Evolutionary conservation across 2,329 filamentous ascomycete genomes (phyloP).

Genomic region (Lecanicillium sp.): DNA sequence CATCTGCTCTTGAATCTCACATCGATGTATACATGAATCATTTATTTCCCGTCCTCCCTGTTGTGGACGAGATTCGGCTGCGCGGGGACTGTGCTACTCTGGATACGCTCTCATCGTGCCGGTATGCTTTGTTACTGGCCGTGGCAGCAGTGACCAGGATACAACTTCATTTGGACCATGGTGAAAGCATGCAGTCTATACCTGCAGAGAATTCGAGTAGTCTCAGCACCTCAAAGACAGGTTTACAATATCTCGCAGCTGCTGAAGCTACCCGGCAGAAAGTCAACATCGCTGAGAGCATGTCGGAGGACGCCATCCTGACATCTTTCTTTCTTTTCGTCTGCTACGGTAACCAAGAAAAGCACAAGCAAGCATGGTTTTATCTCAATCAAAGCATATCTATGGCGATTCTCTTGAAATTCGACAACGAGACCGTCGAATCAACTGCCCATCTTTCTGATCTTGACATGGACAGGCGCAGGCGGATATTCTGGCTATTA

Average conservation of each 20-base stretch:
- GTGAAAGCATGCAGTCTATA: neutral
- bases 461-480: constrained; percentile 22
- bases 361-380: constrained; percentile 25
- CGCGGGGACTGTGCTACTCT: constrained; percentile 21
- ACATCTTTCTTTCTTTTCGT: constrained; percentile 27
- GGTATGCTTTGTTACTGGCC: constrained; percentile 24
- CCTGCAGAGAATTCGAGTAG: constrained; percentile 3
- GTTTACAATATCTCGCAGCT: constrained; percentile 22
- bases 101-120: constrained; percentile 20
- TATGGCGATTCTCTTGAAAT: constrained; percentile 22
- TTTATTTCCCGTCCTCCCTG: constrained; percentile 29
- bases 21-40: constrained; percentile 25
- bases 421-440: constrained; percentile 23
- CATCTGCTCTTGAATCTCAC: constrained; percentile 22
- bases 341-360: constrained; percentile 26
- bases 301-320: constrained; percentile 23
- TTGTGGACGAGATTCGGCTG: constrained; percentile 24
- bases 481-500: constrained; percentile 29
- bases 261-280: constrained; percentile 24
- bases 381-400: constrained; percentile 29
- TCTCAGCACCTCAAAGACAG: constrained; percentile 20
- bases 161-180: constrained; percentile 23
- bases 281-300: constrained; percentile 24
- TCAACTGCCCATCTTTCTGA: constrained; percentile 14
- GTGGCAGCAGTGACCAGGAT: constrained; percentile 26